phyloP scores from a whole-genome alignment of 345 rosid species.

The Populus euphratica region DNA sequence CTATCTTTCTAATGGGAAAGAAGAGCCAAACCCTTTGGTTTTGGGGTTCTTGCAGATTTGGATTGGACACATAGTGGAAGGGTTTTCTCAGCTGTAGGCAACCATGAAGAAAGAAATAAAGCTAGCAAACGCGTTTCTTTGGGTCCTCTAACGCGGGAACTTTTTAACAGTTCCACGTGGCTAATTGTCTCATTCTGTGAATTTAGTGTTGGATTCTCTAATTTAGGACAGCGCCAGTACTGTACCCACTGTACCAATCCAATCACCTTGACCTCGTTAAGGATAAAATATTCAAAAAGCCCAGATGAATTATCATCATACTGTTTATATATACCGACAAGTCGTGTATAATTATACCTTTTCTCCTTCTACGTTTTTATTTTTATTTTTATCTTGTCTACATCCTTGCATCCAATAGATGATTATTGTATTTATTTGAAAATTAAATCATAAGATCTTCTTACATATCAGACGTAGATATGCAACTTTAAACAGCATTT shows the following conservation, averaged over 20 bases:
- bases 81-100: background rate
- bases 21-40: background rate
- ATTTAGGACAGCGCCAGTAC: background rate
- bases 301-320: background rate
- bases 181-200: conserved; percentile 1
- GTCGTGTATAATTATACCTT: background rate
- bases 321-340: background rate
- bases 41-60: background rate
- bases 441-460: too few species aligned
- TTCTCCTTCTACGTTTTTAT: background rate
- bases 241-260: background rate
- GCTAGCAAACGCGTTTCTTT: conserved; percentile 8
- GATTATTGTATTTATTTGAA: too few species aligned
- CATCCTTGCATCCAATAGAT: too few species aligned
- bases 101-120: background rate
- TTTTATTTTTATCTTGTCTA: too few species aligned
- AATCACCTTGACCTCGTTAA: background rate
- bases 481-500: too few species aligned
- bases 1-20: too few species aligned
- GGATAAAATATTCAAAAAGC: background rate
- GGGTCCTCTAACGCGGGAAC: background rate
- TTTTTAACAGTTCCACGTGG: conserved; percentile 2
- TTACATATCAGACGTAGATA: too few species aligned
- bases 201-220: background rate
- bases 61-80: background rate